Conservation (phyloP, 192 early-diverging fungal genomes). For the Mortierella antarctica region DNA sequence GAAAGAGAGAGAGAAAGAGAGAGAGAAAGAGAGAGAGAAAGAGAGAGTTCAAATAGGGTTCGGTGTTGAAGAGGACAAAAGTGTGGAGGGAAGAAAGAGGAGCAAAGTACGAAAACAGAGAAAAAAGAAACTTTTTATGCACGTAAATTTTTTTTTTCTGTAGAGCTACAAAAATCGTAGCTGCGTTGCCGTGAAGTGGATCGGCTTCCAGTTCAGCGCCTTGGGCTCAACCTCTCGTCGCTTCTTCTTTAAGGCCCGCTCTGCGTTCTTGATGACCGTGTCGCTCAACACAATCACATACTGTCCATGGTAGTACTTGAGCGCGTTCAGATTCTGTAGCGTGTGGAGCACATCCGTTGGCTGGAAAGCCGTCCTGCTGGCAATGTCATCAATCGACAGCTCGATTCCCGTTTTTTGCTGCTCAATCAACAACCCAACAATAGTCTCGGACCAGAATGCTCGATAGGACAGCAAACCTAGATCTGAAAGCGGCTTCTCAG, state of each 20-base stretch:
- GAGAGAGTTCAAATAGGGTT: not conserved
- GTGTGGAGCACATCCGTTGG: slow-evolving; percentile 93
- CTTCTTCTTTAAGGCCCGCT: slow-evolving; percentile 83
- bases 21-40: no score
- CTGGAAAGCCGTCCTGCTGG: slow-evolving; percentile 85
- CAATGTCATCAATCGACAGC: slow-evolving; percentile 91
- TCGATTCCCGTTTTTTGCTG: slow-evolving; percentile 74
- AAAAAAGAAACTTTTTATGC: no score
- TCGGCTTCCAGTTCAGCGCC: slow-evolving; percentile 84
- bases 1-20: no score
- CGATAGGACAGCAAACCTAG: slow-evolving; percentile 95
- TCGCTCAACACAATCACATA: slow-evolving; percentile 91
- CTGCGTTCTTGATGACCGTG: slow-evolving; percentile 82
- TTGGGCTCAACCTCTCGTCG: slow-evolving; percentile 82
- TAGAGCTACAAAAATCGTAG: slow-evolving; percentile 72
- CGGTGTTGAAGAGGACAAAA: not conserved
- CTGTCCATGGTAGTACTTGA: slow-evolving; percentile 93
- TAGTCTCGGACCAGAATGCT: slow-evolving; percentile 93
- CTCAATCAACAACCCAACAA: slow-evolving; percentile 80
- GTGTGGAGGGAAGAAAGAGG: not conserved
- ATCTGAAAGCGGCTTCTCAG: slow-evolving; percentile 98
- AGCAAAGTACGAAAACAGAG: no score
- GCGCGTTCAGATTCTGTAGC: slow-evolving; percentile 85
- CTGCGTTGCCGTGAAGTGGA: slow-evolving; percentile 81
- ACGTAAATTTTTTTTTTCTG: not conserved